Conservation (phyloP, 352 stramenopile genomes). For the Phytophthora boehmeriae region DNA sequence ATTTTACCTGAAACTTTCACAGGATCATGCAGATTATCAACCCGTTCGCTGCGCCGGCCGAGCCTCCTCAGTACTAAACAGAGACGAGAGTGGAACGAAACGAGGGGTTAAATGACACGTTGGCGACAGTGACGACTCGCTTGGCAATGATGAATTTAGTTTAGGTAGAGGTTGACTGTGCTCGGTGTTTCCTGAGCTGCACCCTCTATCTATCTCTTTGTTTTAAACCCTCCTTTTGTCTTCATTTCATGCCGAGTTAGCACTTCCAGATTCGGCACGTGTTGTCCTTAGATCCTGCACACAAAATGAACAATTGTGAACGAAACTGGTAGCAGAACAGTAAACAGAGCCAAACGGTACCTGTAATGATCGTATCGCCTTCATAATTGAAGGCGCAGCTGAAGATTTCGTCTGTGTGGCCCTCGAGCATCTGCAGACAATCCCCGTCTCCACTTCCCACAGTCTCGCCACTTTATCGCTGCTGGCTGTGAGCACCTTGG, state of each 20-base stretch:
- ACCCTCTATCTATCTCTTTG: slow-evolving; percentile 12
- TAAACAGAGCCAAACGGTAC: slow-evolving; percentile 45
- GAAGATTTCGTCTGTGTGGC: slow-evolving; percentile 98
- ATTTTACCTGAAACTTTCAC: slow-evolving; percentile 2
- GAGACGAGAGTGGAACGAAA: slow-evolving; percentile 3
- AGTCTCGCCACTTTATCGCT: slow-evolving; percentile 94
- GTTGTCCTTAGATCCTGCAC: slow-evolving; percentile 81
- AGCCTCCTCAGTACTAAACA: slow-evolving; percentile 55
- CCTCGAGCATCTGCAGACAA: slow-evolving; percentile 94
- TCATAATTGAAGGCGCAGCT: slow-evolving; percentile 97
- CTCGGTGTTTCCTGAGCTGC: background rate
- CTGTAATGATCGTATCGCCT: slow-evolving; percentile 97
- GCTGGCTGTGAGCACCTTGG: slow-evolving; percentile 93
- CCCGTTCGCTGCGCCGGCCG: slow-evolving; percentile 67
- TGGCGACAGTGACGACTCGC: background rate
- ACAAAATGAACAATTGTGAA: slow-evolving; percentile 10
- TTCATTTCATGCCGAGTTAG: slow-evolving; percentile 18
- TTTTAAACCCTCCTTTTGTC: slow-evolving; percentile 19
- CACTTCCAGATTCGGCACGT: slow-evolving; percentile 88
- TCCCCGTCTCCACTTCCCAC: slow-evolving; percentile 95
- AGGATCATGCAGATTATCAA: slow-evolving; percentile 80
- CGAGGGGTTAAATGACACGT: too few relatives aligned
- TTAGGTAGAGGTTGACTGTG: slow-evolving; percentile 10
- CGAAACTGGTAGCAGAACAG: background rate
- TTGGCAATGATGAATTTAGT: slow-evolving; percentile 14